Base-by-base conservation (phyloP, 2,329 filamentous ascomycete genomes). In the Penicillium freii region DNA sequence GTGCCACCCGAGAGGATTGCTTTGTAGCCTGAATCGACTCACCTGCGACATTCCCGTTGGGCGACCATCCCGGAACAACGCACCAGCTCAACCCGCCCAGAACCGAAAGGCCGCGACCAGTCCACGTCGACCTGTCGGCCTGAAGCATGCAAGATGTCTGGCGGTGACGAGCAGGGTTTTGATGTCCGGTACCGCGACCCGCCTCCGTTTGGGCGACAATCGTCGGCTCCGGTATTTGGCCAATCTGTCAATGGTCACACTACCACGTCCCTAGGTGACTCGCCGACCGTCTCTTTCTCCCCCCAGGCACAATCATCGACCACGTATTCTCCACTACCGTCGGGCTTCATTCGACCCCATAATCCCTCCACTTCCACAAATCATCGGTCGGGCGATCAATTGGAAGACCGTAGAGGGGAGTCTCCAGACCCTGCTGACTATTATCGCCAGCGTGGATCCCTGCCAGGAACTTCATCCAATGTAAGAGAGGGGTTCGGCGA, bases 401-500 rank as follows among this genome's bases (percentile, higher is more conserved):
- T 57, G 27, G 44, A 57, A 48, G 57, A 50, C 42, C 45, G 50
- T 27, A 49, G 55, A 48, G 61, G 54, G 55, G 60, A 66, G 17
- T 76, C 74, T 27, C 72, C 75, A 44, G 77, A 81, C 64, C 81
- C 80, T 38, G 78, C 80, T 70, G 80, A 81, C 21, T 82, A 80
- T 69, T 83, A 82, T 65, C 76, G 79, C 63, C 78, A 52, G 40
- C 50, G 78, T 66, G 71, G 71, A 52, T 68, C 75, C 53, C 69
- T 71, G 36, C 71, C 74, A 54, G 50, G 39, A 2, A 65, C 63
- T 51, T 51, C 59, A 50, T 63, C 68, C 29, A 66, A 67, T 53
- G 68, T 73, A 56, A 68, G 65, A 40, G 59, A 49, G 43, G 52
- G 51, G 23, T 33, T 58, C 42, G 61, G 54, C 46, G 48, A 62